Base-by-base conservation (phyloP, 331 rosid species). In the Rhamnella rubrinervis region DNA sequence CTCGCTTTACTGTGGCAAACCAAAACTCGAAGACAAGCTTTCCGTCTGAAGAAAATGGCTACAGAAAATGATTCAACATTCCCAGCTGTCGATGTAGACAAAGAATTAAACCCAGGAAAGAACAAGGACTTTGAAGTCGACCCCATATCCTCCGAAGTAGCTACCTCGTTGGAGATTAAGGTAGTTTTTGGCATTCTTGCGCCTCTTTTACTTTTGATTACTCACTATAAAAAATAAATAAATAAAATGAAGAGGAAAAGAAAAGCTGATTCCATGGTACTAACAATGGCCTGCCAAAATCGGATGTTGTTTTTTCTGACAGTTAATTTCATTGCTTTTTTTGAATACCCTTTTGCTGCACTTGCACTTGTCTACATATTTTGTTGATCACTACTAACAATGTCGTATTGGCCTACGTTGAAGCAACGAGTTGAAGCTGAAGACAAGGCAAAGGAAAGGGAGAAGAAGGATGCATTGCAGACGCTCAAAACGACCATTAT, bases 401-500 rank as follows among this genome's bases (percentile, higher is more conserved):
- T 65, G 55, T 17, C 38, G 62, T 31, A 7, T 4, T 21, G 14
- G 14, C 13, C 12, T 44, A 41, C 74, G 46, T 63, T 61, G 44
- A 74, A 90, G 85, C 81, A 75, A 75, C 75, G 57, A 80, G 75
- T 39, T 28, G 83, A 75, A 67, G 78, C 67, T 20, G 74, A 68
- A 15, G 73, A 85, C n/a, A 73, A 70, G 73, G 61, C 66, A 53
- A 75, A 66, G 73, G 80, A 69, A 17, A 71, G 7, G 25, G 76
- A 74, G 73, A 73, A 75, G 65, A 77, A 75, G 66, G 93, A 82
- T 2, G 35, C 82, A 1, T 38, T 71, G 59, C 82, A 81, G 60
- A 67, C 85, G 49, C 38, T 87, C 21, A 87, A 89, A 73, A 85
- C 79, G 35, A 73, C 89, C 9, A 55, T 87, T 52, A 71, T 89